These are phyloP conservation scores for Candolleomyces efflorescens DNA, from an alignment of 768 basidiomycete genomes.

Conservation along the genomic window DNA sequence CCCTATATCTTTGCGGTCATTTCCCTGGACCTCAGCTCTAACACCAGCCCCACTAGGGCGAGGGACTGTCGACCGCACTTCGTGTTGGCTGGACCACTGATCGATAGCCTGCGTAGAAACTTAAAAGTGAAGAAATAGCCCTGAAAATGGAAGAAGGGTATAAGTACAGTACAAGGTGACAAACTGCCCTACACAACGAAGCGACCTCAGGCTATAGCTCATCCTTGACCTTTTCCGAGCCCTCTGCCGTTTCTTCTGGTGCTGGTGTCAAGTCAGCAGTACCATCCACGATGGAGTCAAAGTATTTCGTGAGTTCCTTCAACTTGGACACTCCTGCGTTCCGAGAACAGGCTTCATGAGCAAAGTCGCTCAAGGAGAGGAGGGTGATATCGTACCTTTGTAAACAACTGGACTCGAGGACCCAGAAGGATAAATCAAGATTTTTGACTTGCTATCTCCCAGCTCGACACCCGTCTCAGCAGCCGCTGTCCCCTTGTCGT, in stretches of 20 bases:
- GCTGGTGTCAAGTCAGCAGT: constrained; percentile 44
- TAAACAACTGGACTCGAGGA: constrained; percentile 56
- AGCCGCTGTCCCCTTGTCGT: constrained; percentile 59
- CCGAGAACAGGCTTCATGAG: constrained; percentile 19
- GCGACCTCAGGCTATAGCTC: constrained; percentile 6
- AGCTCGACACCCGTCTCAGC: constrained; percentile 54
- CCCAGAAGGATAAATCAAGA: constrained; percentile 66
- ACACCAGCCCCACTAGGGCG: too few species aligned
- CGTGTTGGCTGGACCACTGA: too few species aligned
- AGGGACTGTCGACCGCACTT: too few species aligned
- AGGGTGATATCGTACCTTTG: constrained; percentile 46
- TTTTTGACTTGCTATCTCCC: constrained; percentile 55
- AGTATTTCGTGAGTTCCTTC: constrained; percentile 70
- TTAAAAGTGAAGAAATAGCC: too few species aligned
- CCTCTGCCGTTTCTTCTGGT: not conserved
- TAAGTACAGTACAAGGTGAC: not conserved
- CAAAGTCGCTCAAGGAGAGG: not conserved
- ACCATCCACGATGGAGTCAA: constrained; percentile 67
- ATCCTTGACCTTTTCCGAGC: constrained; percentile 8
- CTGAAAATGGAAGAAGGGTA: too few species aligned
- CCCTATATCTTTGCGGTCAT: too few species aligned
- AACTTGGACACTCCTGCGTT: constrained; percentile 52
- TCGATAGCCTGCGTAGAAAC: too few species aligned
- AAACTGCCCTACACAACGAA: not conserved
- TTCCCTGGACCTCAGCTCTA: too few species aligned